Base-by-base conservation (phyloP, 225 moss, liverwort and hornwort species). In the Neckera pumila region DNA sequence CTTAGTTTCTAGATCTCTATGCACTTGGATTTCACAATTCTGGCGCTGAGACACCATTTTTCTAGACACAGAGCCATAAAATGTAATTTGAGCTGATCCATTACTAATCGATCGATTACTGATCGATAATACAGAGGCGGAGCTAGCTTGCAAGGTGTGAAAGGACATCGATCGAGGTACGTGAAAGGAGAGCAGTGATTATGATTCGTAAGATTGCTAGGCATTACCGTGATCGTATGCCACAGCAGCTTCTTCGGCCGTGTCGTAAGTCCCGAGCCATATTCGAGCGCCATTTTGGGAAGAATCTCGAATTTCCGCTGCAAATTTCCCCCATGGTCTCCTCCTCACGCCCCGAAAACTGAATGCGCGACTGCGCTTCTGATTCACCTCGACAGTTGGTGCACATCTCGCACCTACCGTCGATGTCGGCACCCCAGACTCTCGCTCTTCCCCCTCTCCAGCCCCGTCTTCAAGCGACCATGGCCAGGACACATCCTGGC, bases 261-360 rank as follows among this genome's bases (percentile, higher is more conserved):
- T 89, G 47, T 91, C 91, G 86, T 84, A 94, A 67, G 94, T 94
- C 27, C 94, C 94, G 21, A 94, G 91, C 93, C 94, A 94, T 4
- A 93, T 83, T 51, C 94, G 82, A 57, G 91, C 93, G 6, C 93
- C 93, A 45, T 91, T 91, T 43, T 92, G 93, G 10, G 92, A 89
- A 28, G 93, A 92, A 33, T 94, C 94, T 27, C 94, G 92, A n/a
- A 94, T 94, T 85, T 94, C 94, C 3, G 94, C 94, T 17, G 94
- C 94, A 63, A 89, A 94, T 75, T 93, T 94, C 15, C 94, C 94
- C 94, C 94, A 94, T 8, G 94, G 94, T 69, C 94, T 90, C 65
- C 91, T 88, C n/a, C 94, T 86, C 63, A 94, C 94, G 20, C 93
- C 94, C 15, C 93, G 75, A 4, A 80, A 93, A 43, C 82, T 93